Percentiles rank a stretch among this genome's conserved stretches.
These are phyloP conservation scores for Cordyceps farinosa DNA, from an alignment of 2,329 filamentous ascomycete genomes.

Conservation along the genomic window DNA sequence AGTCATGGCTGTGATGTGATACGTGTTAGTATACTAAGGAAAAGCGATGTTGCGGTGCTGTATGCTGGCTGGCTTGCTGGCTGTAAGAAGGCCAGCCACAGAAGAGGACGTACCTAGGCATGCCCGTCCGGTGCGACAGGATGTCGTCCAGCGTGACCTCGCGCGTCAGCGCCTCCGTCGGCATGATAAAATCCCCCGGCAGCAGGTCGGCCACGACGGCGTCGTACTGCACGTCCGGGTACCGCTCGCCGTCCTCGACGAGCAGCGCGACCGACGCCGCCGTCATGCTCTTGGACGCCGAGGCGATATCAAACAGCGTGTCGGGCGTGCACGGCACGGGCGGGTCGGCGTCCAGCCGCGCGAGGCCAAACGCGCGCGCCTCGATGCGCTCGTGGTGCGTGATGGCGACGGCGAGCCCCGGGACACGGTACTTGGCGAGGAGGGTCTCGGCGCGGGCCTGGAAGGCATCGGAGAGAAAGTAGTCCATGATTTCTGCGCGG, in stretches of 20 bases:
- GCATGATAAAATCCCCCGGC: conserved; percentile 28
- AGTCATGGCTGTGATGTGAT: conserved; percentile 23
- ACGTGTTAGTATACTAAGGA: not conserved
- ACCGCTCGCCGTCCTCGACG: conserved; percentile 23
- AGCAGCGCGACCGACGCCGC: conserved; percentile 27
- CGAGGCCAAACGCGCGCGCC: conserved; percentile 25
- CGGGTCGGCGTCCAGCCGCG: conserved; percentile 20
- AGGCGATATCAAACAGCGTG: conserved; percentile 29
- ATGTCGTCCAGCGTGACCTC: conserved; percentile 26
- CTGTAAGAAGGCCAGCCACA: not conserved
- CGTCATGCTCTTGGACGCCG: conserved; percentile 27
- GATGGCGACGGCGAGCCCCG: conserved; percentile 26
- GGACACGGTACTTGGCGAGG: conserved; percentile 22
- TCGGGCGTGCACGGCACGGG: conserved; percentile 22
- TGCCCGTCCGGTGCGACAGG: conserved; percentile 26
- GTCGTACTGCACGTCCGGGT: conserved; percentile 25
- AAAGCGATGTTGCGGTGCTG: too few species aligned
- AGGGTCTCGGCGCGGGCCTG: conserved; percentile 13
- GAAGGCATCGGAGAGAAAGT: conserved; percentile 7
- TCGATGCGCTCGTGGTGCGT: conserved; percentile 13
- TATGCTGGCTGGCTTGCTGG: too few species aligned
- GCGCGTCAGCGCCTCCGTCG: conserved; percentile 20
- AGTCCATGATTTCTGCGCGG: conserved; percentile 10
- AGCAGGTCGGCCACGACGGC: conserved; percentile 25
- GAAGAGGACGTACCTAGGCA: conserved; percentile 21